Evolutionary conservation across 2,329 filamentous ascomycete species (phyloP).

Genomic region (Ceratocystis huliohia): DNA sequence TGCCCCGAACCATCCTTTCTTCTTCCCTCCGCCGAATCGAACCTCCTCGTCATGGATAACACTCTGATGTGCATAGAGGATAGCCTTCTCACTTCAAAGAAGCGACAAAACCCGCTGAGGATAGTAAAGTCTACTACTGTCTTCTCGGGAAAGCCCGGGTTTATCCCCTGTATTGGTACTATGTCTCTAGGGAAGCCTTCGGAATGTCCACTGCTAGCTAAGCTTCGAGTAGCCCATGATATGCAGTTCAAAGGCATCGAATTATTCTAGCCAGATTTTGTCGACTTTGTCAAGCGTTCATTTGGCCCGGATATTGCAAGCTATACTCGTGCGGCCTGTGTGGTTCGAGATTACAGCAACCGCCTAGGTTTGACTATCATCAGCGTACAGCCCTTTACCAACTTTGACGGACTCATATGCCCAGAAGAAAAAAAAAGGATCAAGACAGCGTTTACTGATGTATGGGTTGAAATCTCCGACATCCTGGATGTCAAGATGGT

Average conservation of each 20-base stretch:
- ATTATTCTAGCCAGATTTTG: constrained; percentile 24
- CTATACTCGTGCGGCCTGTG: constrained; percentile 12
- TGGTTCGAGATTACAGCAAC: constrained; percentile 15
- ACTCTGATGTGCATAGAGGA: constrained; percentile 4
- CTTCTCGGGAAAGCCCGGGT: constrained; percentile 8
- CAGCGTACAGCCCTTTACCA: constrained; percentile 23
- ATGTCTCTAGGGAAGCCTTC: constrained; percentile 23
- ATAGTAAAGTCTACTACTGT: neutral
- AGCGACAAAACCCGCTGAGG: neutral
- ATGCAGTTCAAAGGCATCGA: constrained; percentile 23
- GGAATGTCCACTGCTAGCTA: constrained; percentile 21
- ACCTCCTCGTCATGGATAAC: neutral
- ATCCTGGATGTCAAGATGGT: constrained; percentile 22
- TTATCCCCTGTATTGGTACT: constrained; percentile 23
- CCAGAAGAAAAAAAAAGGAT: constrained; percentile 4
- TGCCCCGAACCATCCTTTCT: neutral
- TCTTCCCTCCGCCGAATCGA: neutral
- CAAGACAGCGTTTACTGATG: constrained; percentile 16
- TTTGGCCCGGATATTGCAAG: neutral
- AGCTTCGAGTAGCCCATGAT: constrained; percentile 21
- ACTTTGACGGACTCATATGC: constrained; percentile 21
- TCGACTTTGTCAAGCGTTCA: constrained; percentile 9
- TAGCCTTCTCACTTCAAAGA: neutral
- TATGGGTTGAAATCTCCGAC: constrained; percentile 21
- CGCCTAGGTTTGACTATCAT: constrained; percentile 20